These are phyloP conservation scores for Zizania latifolia DNA, from an alignment of 176 grass and related monocot species.

Conservation along the genomic window DNA sequence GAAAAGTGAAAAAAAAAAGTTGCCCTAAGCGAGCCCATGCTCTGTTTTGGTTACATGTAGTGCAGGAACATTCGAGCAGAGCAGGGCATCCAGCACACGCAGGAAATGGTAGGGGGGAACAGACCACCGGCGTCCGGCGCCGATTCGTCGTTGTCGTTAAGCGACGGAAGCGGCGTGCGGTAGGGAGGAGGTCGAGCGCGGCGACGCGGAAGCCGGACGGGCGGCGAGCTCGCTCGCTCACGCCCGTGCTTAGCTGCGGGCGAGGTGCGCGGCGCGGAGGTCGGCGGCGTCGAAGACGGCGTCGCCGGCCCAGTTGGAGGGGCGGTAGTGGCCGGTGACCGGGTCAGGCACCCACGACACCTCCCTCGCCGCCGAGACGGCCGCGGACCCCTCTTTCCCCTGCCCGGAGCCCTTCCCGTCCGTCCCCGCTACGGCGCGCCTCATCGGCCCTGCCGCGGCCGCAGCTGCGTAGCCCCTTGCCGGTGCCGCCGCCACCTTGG, in stretches of 20 bases:
- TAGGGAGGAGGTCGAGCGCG: too few species aligned
- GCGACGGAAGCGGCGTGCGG: neutral
- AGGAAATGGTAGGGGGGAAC: too few species aligned
- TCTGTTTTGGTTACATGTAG: neutral
- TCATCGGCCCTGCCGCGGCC: constrained; percentile 27
- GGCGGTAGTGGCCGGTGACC: constrained; percentile 67
- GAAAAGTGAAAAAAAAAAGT: neutral
- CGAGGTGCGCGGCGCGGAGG: constrained; percentile 56
- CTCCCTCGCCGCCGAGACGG: neutral
- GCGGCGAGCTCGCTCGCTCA: neutral
- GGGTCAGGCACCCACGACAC: constrained; percentile 64
- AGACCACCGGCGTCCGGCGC: neutral
- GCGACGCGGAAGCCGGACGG: neutral
- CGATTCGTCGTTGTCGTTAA: neutral
- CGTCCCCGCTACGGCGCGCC: constrained; percentile 18
- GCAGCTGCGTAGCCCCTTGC: constrained; percentile 51
- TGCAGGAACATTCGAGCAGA: neutral
- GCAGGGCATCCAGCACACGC: neutral
- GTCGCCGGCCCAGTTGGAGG: constrained; percentile 26
- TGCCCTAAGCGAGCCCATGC: neutral
- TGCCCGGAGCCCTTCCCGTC: constrained; percentile 16
- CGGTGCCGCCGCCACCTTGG: too few species aligned
- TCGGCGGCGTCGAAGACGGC: constrained; percentile 67
- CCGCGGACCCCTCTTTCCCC: constrained; percentile 25
- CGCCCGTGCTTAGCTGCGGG: constrained; percentile 26